Percentiles rank a stretch among this genome's conserved stretches.
Conservation (phyloP, 331 rosid genomes). For the Stylosanthes scabra region DNA sequence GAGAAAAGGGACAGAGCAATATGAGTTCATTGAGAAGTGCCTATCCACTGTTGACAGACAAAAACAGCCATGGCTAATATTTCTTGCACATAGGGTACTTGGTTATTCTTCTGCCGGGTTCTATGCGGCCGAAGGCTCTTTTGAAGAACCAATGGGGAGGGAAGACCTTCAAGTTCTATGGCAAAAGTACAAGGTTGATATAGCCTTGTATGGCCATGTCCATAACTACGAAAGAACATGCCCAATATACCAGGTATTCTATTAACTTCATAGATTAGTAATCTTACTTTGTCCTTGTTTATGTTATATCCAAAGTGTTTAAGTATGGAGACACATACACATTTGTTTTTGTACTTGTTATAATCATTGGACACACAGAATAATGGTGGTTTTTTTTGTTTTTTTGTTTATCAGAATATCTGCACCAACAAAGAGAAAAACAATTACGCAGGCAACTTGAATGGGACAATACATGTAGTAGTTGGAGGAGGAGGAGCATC, state of each 20-base stretch:
- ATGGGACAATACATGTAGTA: slow-evolving; percentile 86
- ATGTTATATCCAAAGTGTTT: too few species aligned
- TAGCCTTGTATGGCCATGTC: slow-evolving; percentile 93
- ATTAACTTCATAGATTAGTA: slow-evolving; percentile 9
- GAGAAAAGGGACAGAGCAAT: slow-evolving; percentile 92
- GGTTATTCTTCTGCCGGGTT: slow-evolving; percentile 83
- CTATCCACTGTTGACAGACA: slow-evolving; percentile 85
- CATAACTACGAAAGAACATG: slow-evolving; percentile 97
- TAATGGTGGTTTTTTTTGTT: too few species aligned
- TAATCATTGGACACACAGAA: neutral
- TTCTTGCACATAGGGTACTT: slow-evolving; percentile 92
- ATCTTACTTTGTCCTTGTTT: neutral
- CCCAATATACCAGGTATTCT: slow-evolving; percentile 84
- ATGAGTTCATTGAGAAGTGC: slow-evolving; percentile 84
- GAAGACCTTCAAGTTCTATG: slow-evolving; percentile 91
- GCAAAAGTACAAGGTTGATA: slow-evolving; percentile 95
- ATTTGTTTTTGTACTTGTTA: too few species aligned
- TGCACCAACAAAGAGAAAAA: slow-evolving; percentile 82
- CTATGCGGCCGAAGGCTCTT: slow-evolving; percentile 88
- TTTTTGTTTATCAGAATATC: slow-evolving; percentile 55
- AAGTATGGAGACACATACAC: too few species aligned
- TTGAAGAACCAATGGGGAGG: slow-evolving; percentile 98
- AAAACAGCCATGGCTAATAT: slow-evolving; percentile 96
- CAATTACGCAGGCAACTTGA: slow-evolving; percentile 65
- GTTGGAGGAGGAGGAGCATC: slow-evolving; percentile 90